Percentiles rank a stretch among this genome's conserved stretches.
These are phyloP conservation scores for Camellia lanceoleosa DNA, from an alignment of 148 eudicot genomes.

Conservation along the genomic window DNA sequence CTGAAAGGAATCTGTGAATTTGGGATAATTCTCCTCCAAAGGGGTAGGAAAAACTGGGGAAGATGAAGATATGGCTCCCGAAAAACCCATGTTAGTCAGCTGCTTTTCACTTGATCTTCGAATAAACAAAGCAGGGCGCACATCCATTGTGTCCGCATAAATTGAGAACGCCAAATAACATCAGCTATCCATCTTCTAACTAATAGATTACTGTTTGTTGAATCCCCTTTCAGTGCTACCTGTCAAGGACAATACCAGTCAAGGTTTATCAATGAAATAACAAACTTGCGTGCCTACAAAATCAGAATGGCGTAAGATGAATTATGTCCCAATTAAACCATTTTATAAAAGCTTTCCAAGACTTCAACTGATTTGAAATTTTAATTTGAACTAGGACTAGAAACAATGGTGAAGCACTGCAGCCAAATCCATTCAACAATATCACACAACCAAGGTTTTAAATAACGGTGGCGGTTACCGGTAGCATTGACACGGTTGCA, in stretches of 20 bases:
- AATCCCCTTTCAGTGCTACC: not conserved
- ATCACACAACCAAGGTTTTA: not conserved
- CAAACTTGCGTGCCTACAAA: not conserved
- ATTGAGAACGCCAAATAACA: conserved; percentile 10
- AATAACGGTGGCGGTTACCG: too few species aligned
- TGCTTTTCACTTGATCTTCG: conserved; percentile 41
- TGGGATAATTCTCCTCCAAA: conserved; percentile 39
- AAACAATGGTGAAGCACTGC: not conserved
- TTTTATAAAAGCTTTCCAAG: not conserved
- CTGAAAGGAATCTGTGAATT: conserved; percentile 43
- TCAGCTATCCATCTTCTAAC: conserved; percentile 2
- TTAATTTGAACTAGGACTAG: not conserved
- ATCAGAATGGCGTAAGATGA: not conserved
- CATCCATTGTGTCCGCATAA: conserved; percentile 46
- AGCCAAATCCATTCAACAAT: not conserved
- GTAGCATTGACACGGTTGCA: too few species aligned
- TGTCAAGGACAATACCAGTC: not conserved
- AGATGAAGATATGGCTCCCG: conserved; percentile 28
- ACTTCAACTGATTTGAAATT: not conserved
- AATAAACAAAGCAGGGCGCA: conserved; percentile 44
- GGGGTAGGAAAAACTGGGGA: conserved; percentile 18
- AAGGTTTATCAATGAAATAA: not conserved
- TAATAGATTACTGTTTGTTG: not conserved
- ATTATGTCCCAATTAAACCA: not conserved
- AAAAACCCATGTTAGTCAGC: conserved; percentile 27